These are phyloP conservation scores for Penicillium soppii DNA, from an alignment of 495 filamentous ascomycete species.

Conservation along the genomic window DNA sequence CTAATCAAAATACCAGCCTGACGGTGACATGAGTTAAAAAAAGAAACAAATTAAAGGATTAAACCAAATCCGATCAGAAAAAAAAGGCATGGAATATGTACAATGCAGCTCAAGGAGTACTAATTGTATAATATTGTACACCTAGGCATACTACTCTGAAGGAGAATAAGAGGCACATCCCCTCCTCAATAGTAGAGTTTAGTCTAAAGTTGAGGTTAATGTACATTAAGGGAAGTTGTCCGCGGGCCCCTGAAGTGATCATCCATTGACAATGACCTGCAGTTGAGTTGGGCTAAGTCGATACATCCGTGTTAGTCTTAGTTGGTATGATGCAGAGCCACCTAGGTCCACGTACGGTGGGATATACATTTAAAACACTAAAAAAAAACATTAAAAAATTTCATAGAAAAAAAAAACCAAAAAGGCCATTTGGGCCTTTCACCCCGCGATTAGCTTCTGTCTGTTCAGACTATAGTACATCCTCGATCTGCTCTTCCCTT, in stretches of 20 bases:
- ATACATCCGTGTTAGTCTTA: constrained; percentile 32
- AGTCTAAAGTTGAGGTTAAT: constrained; percentile 1
- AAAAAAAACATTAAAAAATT: constrained; percentile 5
- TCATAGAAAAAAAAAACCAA: constrained; percentile 14
- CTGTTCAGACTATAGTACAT: constrained; percentile 29
- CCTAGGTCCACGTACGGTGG: constrained; percentile 29
- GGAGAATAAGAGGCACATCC: background rate
- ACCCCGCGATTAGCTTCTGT: constrained; percentile 41
- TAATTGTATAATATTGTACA: no score
- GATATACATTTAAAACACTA: constrained; percentile 15
- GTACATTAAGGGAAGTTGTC: constrained; percentile 1
- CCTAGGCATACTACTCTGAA: no score
- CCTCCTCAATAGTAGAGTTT: background rate
- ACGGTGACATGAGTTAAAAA: constrained; percentile 4
- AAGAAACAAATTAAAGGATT: background rate
- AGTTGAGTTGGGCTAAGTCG: constrained; percentile 26
- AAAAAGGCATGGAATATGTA: background rate
- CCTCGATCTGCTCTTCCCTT: constrained; percentile 17
- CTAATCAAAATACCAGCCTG: constrained; percentile 9
- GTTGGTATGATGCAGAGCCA: constrained; percentile 31
- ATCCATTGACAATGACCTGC: constrained; percentile 25
- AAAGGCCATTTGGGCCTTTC: constrained; percentile 29
- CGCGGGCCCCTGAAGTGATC: constrained; percentile 20
- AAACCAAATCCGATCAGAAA: background rate
- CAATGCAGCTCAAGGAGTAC: no score